Conservation (phyloP, 495 filamentous ascomycete genomes). For the Pyrenula aspistea region DNA sequence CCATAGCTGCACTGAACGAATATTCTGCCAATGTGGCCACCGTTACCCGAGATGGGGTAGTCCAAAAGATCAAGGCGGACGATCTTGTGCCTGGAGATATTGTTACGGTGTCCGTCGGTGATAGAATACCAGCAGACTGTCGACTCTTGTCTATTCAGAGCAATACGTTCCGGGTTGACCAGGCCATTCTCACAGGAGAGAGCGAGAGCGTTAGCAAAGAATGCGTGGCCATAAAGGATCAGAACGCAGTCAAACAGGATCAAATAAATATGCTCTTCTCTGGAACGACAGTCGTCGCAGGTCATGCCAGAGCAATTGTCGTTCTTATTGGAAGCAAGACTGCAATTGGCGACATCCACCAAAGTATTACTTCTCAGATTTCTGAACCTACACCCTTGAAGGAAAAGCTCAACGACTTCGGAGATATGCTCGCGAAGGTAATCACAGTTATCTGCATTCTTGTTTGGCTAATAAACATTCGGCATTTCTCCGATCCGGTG, state of each 20-base stretch:
- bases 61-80: conserved; percentile 77
- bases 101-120: conserved; percentile 77
- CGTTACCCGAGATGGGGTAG: conserved; percentile 66
- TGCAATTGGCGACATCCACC: conserved; percentile 97
- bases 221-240: conserved; percentile 52
- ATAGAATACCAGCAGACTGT: conserved; percentile 95
- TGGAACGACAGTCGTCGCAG: conserved; percentile 92
- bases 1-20: conserved; percentile 96
- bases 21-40: conserved; percentile 98
- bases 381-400: conserved; percentile 95
- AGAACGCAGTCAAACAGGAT: conserved; percentile 90
- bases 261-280: conserved; percentile 98
- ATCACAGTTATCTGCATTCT: conserved; percentile 93
- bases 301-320: conserved; percentile 84
- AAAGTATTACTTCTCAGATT: conserved; percentile 95
- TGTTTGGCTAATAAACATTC: conserved; percentile 97
- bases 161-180: conserved; percentile 93
- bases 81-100: conserved; percentile 95
- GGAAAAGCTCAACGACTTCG: conserved; percentile 97
- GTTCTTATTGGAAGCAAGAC: conserved; percentile 84
- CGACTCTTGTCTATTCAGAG: conserved; percentile 82
- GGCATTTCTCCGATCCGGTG: conserved; percentile 87
- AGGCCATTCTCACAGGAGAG: conserved; percentile 95
- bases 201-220: conserved; percentile 96
- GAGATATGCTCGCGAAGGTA: conserved; percentile 91